Conservation (phyloP, 768 basidiomycete species). For the Trametes meyenii region DNA sequence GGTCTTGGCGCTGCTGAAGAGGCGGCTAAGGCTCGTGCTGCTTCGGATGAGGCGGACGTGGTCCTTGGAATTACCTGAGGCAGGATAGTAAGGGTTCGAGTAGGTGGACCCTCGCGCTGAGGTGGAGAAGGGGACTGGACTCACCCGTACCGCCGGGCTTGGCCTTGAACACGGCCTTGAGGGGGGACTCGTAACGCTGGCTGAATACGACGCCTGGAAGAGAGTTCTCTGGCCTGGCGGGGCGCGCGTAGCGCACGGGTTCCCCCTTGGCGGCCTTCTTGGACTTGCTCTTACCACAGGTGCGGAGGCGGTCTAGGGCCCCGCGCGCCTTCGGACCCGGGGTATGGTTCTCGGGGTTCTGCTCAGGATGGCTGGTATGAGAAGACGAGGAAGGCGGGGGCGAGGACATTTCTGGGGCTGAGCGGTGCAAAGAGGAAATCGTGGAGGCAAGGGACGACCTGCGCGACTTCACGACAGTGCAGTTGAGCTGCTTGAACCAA, state of each 20-base stretch:
- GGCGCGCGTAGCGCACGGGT: slow-evolving; percentile 11
- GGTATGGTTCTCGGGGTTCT: neutral
- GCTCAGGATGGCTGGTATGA: neutral
- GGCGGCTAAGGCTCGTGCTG: neutral
- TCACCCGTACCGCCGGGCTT: neutral
- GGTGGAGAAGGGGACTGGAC: neutral
- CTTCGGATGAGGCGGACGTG: neutral
- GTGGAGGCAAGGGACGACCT: too few relatives aligned
- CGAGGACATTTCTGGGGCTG: neutral
- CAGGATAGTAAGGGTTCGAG: too few relatives aligned
- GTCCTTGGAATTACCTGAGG: neutral
- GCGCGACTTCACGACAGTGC: neutral
- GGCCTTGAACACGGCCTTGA: slow-evolving; percentile 3
- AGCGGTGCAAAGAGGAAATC: neutral
- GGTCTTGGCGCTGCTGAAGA: neutral
- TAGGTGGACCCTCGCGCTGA: too few relatives aligned
- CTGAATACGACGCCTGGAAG: neutral
- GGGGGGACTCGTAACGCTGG: slow-evolving; percentile 13
- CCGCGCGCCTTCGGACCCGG: neutral
- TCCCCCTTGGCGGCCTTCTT: neutral
- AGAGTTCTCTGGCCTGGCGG: slow-evolving; percentile 17
- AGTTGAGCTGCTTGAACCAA: neutral
- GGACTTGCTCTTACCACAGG: neutral
- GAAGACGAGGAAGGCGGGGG: neutral
- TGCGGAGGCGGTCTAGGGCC: neutral